Evolutionary conservation across 2,329 filamentous ascomycete genomes (phyloP).

Genomic region (Penicillium psychrosexuale): DNA sequence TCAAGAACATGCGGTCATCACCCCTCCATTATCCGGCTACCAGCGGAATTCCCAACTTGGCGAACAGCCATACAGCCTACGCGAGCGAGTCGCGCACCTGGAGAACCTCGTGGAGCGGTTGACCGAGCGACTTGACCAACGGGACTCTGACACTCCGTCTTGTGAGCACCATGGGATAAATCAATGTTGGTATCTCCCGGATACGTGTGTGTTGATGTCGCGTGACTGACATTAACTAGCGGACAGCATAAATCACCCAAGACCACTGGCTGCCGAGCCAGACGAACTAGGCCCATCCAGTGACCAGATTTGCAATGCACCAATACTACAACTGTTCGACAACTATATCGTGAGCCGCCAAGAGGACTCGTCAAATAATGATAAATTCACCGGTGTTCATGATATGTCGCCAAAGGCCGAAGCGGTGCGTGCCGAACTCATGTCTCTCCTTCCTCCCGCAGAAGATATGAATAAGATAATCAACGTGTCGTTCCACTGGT

Average conservation of each 20-base stretch:
- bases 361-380: slow-evolving; percentile 27
- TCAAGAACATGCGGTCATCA: slow-evolving; percentile 32
- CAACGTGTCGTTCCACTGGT: slow-evolving; percentile 28
- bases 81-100: slow-evolving; percentile 39
- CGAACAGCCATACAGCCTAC: slow-evolving; percentile 37
- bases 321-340: slow-evolving; percentile 39
- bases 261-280: slow-evolving; percentile 12
- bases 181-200: neutral
- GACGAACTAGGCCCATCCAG: slow-evolving; percentile 23
- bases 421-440: slow-evolving; percentile 26
- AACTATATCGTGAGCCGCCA: slow-evolving; percentile 37
- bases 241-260: slow-evolving; percentile 1
- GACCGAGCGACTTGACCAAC: slow-evolving; percentile 31
- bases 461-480: slow-evolving; percentile 35
- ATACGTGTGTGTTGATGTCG: neutral
- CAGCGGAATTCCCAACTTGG: slow-evolving; percentile 7
- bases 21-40: neutral
- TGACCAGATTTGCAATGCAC: slow-evolving; percentile 34
- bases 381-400: slow-evolving; percentile 21
- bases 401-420: slow-evolving; percentile 30
- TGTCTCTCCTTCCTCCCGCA: slow-evolving; percentile 34
- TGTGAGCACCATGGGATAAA: neutral
- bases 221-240: slow-evolving; percentile 3
- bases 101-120: slow-evolving; percentile 38
- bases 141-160: slow-evolving; percentile 3